A percentile compares a stretch with the other conserved stretches of the same genome.
These are phyloP conservation scores for Magnolia kwangsiensis DNA, from an alignment of 164 flowering plant species.

Conservation along the genomic window DNA sequence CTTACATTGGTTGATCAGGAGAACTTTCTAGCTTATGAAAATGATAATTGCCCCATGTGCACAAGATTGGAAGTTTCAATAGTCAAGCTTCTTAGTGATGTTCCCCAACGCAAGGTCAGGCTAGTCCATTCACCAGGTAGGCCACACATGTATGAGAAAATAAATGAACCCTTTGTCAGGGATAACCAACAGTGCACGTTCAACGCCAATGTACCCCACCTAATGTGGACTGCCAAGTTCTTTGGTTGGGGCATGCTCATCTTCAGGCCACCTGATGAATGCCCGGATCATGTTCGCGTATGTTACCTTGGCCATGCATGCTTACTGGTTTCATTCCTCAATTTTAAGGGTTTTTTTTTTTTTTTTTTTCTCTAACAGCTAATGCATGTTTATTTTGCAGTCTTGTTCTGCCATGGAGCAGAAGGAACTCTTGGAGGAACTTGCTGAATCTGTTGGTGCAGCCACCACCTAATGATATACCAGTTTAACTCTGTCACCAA, in stretches of 20 bases:
- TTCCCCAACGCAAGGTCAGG: background rate
- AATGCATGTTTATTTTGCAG: slow-evolving; percentile 42
- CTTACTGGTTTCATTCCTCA: background rate
- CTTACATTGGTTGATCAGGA: too few relatives aligned
- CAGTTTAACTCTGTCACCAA: background rate
- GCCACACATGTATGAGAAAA: background rate
- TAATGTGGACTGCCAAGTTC: background rate
- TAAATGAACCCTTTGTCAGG: too few relatives aligned
- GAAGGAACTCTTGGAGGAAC: slow-evolving; percentile 80
- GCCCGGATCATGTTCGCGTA: background rate
- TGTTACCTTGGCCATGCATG: background rate
- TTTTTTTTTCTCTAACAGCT: background rate
- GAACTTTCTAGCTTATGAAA: too few relatives aligned
- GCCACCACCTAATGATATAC: slow-evolving; percentile 27
- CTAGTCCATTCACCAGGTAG: background rate
- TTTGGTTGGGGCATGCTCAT: background rate
- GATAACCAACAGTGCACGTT: background rate
- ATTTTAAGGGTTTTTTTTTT: background rate
- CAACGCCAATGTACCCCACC: background rate
- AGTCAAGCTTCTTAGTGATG: background rate
- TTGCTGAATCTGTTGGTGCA: slow-evolving; percentile 63
- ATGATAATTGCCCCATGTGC: too few relatives aligned
- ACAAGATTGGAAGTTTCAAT: background rate
- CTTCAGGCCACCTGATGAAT: background rate
- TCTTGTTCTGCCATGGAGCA: slow-evolving; percentile 82